Conservation (phyloP, 2,329 filamentous ascomycete species). For the Pseudomassariella vexata region DNA sequence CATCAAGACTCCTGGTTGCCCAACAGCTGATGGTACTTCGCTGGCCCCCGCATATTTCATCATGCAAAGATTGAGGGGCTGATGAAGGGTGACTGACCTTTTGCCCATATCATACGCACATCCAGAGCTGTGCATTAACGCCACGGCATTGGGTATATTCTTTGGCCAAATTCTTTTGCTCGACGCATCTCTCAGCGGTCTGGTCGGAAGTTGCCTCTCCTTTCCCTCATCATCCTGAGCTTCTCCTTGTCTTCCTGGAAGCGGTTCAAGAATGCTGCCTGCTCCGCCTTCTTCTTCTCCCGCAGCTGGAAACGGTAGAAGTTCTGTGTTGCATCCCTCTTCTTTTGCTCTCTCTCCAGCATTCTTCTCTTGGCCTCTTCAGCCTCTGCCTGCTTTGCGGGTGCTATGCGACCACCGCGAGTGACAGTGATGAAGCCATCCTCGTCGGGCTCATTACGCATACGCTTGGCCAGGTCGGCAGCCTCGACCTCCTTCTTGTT, state of each 20-base stretch:
- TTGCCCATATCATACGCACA: no score
- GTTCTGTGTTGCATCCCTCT: slow-evolving; percentile 58
- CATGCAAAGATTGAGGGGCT: slow-evolving; percentile 21
- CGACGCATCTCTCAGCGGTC: slow-evolving; percentile 35
- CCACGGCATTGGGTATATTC: slow-evolving; percentile 4
- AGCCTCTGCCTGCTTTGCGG: slow-evolving; percentile 67
- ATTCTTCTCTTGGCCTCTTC: slow-evolving; percentile 53
- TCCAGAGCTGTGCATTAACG: no score
- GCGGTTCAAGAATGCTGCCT: slow-evolving; percentile 60
- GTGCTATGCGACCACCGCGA: slow-evolving; percentile 67
- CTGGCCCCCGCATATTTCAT: slow-evolving; percentile 52
- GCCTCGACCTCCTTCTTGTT: slow-evolving; percentile 63
- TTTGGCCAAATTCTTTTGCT: slow-evolving; percentile 5
- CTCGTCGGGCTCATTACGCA: slow-evolving; percentile 78
- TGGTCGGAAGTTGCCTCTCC: slow-evolving; percentile 55
- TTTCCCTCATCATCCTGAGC: slow-evolving; percentile 64
- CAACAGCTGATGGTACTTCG: slow-evolving; percentile 28
- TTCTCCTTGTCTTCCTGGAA: slow-evolving; percentile 75
- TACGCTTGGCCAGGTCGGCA: slow-evolving; percentile 53
- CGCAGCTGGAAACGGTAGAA: slow-evolving; percentile 83
- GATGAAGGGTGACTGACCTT: slow-evolving; percentile 9
- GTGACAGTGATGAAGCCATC: slow-evolving; percentile 95
- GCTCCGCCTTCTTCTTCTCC: slow-evolving; percentile 72
- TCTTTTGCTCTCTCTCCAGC: slow-evolving; percentile 58
- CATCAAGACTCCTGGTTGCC: slow-evolving; percentile 10